phyloP scores from a whole-genome alignment of 2,329 filamentous ascomycete genomes.

The Neonectria sp. region DNA sequence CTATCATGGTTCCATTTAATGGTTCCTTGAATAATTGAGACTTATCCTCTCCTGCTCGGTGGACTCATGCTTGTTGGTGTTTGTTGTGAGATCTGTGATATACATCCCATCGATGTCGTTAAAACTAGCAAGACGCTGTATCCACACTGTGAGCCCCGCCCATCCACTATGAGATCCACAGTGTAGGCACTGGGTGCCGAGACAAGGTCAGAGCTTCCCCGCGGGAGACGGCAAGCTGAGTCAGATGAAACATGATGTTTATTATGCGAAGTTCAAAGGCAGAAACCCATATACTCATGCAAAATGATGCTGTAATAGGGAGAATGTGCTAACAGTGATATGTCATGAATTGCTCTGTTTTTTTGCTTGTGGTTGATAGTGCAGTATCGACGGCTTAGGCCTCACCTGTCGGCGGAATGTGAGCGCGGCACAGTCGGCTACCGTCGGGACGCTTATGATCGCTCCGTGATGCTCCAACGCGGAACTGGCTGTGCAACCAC shows the following conservation, averaged over 20 bases:
- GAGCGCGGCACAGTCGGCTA: conserved; percentile 43
- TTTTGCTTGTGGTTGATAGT: conserved; percentile 17
- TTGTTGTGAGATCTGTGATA: background rate
- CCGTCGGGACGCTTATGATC: conserved; percentile 46
- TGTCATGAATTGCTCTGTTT: background rate
- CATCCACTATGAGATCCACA: background rate
- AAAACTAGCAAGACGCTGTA: background rate
- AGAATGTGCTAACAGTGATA: conserved; percentile 3
- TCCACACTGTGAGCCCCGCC: background rate
- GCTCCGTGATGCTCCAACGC: conserved; percentile 35
- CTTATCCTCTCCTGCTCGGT: conserved; percentile 14
- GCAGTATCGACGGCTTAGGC: conserved; percentile 19
- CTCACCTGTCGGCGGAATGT: conserved; percentile 41
- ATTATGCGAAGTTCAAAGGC: background rate
- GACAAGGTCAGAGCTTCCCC: background rate
- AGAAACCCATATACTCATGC: background rate
- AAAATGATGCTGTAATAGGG: conserved; percentile 8
- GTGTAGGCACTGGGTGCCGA: background rate
- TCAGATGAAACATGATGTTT: too few relatives aligned
- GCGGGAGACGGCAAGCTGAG: background rate
- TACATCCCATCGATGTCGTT: conserved; percentile 3
- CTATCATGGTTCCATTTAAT: conserved; percentile 31
- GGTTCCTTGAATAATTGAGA: conserved; percentile 44
- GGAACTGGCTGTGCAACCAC: conserved; percentile 42
- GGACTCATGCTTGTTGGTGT: background rate